Percentiles rank a stretch among this genome's conserved stretches.
Evolutionary conservation across 805 yeast genomes (phyloP).

Genomic region (Barnettozyma wickerhamii): DNA sequence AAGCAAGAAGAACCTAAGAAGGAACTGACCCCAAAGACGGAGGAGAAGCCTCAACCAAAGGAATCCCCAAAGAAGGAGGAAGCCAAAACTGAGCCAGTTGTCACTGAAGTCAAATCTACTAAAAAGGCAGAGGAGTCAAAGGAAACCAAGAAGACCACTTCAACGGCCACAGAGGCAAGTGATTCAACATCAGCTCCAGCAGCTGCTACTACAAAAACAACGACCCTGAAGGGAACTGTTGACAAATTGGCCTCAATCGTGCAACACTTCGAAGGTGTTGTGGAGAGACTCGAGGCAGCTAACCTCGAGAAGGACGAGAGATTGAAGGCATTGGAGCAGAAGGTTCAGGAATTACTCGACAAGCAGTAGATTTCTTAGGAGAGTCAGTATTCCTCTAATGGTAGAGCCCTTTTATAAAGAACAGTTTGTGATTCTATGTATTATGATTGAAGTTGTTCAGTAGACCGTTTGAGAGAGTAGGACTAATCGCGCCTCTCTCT

Average conservation of each 20-base stretch:
- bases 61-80: constrained; percentile 11
- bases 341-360: constrained; percentile 50
- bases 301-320: constrained; percentile 64
- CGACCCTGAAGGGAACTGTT: constrained; percentile 68
- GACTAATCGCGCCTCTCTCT: no score
- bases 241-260: constrained; percentile 62
- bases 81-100: constrained; percentile 8
- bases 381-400: no score
- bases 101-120: constrained; percentile 9
- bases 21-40: constrained; percentile 10
- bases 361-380: no score
- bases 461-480: not conserved
- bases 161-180: no score
- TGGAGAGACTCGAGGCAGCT: constrained; percentile 45
- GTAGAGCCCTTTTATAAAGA: not conserved
- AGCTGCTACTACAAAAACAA: constrained; percentile 32
- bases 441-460: not conserved
- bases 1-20: no score
- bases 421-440: not conserved
- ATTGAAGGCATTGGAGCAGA: constrained; percentile 52
- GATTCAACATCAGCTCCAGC: no score
- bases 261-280: constrained; percentile 49
- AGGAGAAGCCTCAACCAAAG: constrained; percentile 16
- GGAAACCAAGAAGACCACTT: constrained; percentile 10
- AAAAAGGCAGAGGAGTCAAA: no score